phyloP scores from a whole-genome alignment of 495 filamentous ascomycete genomes.

The Aspergillus haitiensis region DNA sequence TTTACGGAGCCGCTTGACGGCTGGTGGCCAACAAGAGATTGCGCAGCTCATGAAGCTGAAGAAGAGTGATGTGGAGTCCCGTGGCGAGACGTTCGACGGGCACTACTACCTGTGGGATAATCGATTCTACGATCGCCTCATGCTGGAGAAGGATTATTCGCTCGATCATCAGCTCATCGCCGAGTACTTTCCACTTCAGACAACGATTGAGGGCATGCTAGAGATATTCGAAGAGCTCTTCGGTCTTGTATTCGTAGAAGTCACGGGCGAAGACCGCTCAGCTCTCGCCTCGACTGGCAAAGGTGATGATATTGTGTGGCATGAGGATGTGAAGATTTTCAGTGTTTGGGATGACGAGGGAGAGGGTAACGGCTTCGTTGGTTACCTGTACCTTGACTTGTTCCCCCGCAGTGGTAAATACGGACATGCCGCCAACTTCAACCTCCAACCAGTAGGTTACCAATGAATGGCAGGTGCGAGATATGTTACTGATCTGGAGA shows the following conservation, averaged over 20 bases:
- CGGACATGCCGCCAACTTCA: slow-evolving; percentile 76
- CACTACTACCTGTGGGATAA: slow-evolving; percentile 92
- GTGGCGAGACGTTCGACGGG: slow-evolving; percentile 60
- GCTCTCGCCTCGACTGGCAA: slow-evolving; percentile 56
- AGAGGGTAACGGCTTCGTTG: slow-evolving; percentile 65
- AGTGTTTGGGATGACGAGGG: slow-evolving; percentile 70
- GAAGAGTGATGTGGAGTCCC: slow-evolving; percentile 66
- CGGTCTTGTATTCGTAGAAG: slow-evolving; percentile 85
- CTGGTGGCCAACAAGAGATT: slow-evolving; percentile 78
- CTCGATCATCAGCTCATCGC: slow-evolving; percentile 87
- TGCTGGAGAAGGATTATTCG: slow-evolving; percentile 87
- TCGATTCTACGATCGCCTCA: slow-evolving; percentile 82
- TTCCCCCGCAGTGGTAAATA: slow-evolving; percentile 68
- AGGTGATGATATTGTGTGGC: slow-evolving; percentile 68
- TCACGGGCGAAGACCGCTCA: slow-evolving; percentile 60
- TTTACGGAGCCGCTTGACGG: slow-evolving; percentile 68
- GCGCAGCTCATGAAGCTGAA: slow-evolving; percentile 73
- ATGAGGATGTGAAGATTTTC: slow-evolving; percentile 67
- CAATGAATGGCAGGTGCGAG: not conserved
- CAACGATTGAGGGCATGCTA: slow-evolving; percentile 87
- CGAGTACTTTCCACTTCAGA: slow-evolving; percentile 89
- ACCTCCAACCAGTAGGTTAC: slow-evolving; percentile 60
- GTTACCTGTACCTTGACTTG: slow-evolving; percentile 70
- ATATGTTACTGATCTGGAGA: not conserved
- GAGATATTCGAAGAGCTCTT: slow-evolving; percentile 92